Conservation (phyloP, 371 early-diverging fungal species). For the Chytridium lagenaria region DNA sequence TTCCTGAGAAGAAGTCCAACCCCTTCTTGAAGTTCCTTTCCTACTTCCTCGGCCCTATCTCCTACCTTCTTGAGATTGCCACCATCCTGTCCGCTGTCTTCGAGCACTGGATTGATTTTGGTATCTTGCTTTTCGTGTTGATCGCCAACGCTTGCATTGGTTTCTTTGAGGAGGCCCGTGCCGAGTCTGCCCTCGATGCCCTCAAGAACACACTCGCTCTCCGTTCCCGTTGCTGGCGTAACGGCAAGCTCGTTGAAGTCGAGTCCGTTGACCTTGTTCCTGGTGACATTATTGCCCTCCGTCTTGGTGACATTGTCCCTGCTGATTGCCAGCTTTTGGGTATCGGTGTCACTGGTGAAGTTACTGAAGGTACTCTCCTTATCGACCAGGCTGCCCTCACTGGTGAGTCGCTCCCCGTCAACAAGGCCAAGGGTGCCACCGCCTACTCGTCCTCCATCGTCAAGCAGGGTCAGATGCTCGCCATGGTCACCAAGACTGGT, state of each 20-base stretch:
- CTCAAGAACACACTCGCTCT: constrained; percentile 89
- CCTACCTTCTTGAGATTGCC: constrained; percentile 85
- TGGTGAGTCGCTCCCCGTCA: constrained; percentile 86
- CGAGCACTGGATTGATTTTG: constrained; percentile 85
- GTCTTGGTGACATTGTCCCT: constrained; percentile 93
- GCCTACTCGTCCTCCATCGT: constrained; percentile 82
- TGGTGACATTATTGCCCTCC: constrained; percentile 87
- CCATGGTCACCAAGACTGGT: constrained; percentile 82
- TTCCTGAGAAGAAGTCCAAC: constrained; percentile 79
- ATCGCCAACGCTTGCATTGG: constrained; percentile 91
- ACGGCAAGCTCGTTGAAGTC: constrained; percentile 81
- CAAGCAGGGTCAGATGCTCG: constrained; percentile 82
- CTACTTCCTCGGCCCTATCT: constrained; percentile 89
- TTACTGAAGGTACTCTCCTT: constrained; percentile 71
- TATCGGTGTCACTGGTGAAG: constrained; percentile 77
- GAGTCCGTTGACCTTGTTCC: constrained; percentile 72
- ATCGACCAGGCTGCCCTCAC: constrained; percentile 95
- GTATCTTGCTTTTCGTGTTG: constrained; percentile 81
- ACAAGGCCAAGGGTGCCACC: constrained; percentile 77
- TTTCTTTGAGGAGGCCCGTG: constrained; percentile 87
- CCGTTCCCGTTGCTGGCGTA: constrained; percentile 79
- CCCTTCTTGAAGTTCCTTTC: constrained; percentile 85
- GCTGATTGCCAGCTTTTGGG: constrained; percentile 90
- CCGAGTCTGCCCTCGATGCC: constrained; percentile 89
- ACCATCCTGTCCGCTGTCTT: constrained; percentile 62